A percentile compares a stretch with the other conserved stretches of the same genome.
Evolutionary conservation across 257 asterid species (phyloP).

Genomic region (Leonotis leonurus): DNA sequence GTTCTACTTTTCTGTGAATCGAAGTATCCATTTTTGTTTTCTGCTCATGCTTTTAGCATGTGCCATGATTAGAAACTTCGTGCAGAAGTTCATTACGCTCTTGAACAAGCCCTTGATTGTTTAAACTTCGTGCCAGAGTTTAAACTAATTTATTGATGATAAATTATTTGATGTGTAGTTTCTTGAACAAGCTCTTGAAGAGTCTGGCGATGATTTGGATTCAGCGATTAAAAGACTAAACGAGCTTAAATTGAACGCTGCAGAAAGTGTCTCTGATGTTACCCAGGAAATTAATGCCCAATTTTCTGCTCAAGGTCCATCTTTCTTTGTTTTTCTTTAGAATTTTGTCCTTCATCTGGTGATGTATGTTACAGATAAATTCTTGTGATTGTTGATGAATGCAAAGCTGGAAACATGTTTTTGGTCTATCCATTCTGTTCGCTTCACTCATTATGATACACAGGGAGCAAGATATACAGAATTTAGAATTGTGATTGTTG

Average conservation of each 20-base stretch:
- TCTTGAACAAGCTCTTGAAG: conserved; percentile 77
- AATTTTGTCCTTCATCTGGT: neutral
- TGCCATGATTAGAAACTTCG: neutral
- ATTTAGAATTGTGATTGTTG: neutral
- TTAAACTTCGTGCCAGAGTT: conserved; percentile 8
- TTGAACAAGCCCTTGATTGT: neutral
- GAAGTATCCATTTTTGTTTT: neutral
- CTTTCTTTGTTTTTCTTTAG: conserved; percentile 4
- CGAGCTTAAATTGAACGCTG: conserved; percentile 69
- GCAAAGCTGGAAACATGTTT: neutral
- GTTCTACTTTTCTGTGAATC: neutral
- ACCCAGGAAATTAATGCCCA: conserved; percentile 32
- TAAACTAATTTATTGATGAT: conserved; percentile 14
- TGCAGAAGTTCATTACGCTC: neutral
- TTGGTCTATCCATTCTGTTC: neutral
- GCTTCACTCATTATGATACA: neutral
- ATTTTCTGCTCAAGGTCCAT: conserved; percentile 42
- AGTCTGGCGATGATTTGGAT: conserved; percentile 71
- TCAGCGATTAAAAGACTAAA: conserved; percentile 70
- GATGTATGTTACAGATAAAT: neutral
- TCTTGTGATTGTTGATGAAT: neutral
- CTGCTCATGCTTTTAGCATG: neutral
- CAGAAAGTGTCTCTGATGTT: conserved; percentile 33
- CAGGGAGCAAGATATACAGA: neutral
- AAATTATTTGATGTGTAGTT: conserved; percentile 38